phyloP scores from a whole-genome alignment of 2,329 filamentous ascomycete species.

The Fusarium tupiense region DNA sequence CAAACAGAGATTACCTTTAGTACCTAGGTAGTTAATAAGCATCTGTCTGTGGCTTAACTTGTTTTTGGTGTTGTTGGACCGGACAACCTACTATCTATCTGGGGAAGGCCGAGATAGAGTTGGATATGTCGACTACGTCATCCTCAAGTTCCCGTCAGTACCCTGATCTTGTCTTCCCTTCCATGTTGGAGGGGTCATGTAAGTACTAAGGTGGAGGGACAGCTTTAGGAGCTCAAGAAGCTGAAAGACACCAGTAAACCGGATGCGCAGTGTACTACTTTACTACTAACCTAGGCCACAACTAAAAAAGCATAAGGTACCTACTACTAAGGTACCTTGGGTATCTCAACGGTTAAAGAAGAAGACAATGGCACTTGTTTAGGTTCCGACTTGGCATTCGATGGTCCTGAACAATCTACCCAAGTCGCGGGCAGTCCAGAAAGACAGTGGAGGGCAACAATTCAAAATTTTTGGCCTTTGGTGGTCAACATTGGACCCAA shows the following conservation, averaged over 20 bases:
- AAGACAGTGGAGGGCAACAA: neutral
- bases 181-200: neutral
- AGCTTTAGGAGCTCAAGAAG: neutral
- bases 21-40: neutral
- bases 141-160: neutral
- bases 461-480: neutral
- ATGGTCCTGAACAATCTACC: neutral
- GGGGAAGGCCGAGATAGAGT: neutral
- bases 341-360: neutral
- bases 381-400: conserved; percentile 10
- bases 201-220: neutral
- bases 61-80: neutral
- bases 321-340: too few species aligned
- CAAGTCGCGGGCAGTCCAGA: neutral
- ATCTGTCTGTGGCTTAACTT: neutral
- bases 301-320: neutral
- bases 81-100: neutral
- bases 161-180: neutral
- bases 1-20: neutral
- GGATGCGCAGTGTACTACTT: neutral
- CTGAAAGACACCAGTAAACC: neutral
- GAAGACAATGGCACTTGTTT: neutral
- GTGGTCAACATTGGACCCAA: neutral
- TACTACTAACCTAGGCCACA: neutral
- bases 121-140: conserved; percentile 19